These are phyloP conservation scores for Lumnitzera littorea DNA, from an alignment of 345 rosid genomes.

Conservation along the genomic window DNA sequence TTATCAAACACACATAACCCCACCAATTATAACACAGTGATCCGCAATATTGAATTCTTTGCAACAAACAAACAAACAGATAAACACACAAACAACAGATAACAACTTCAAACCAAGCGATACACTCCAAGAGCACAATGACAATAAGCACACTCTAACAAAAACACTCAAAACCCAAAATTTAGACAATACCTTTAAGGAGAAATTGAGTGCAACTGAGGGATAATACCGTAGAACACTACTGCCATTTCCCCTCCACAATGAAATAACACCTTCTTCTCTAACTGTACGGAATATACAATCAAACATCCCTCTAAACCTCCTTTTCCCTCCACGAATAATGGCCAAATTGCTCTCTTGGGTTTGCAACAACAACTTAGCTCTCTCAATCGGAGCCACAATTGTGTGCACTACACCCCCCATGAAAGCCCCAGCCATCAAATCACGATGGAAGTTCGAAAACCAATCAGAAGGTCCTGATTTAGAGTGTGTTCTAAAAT, in stretches of 20 bases:
- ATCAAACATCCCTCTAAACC: conserved; percentile 88
- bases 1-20: no score
- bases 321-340: conserved; percentile 49
- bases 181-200: conserved; percentile 51
- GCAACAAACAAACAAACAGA: no score
- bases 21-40: no score
- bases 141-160: conserved; percentile 1
- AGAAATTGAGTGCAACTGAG: conserved; percentile 94
- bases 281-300: conserved; percentile 69
- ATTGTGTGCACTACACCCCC: conserved; percentile 94
- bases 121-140: background rate
- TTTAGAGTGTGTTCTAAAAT: conserved; percentile 4
- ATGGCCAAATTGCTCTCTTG: conserved; percentile 94
- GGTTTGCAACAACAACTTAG: conserved; percentile 81
- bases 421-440: conserved; percentile 89
- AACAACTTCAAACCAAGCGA: background rate
- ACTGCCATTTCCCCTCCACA: conserved; percentile 98
- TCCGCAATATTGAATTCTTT: no score
- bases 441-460: conserved; percentile 67
- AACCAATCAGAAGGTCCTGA: conserved; percentile 25
- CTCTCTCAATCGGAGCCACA: conserved; percentile 94
- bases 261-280: conserved; percentile 80
- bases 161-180: background rate
- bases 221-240: conserved; percentile 91
- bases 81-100: background rate